Conservation (phyloP, 495 filamentous ascomycete genomes). For the Lepraria neglecta region DNA sequence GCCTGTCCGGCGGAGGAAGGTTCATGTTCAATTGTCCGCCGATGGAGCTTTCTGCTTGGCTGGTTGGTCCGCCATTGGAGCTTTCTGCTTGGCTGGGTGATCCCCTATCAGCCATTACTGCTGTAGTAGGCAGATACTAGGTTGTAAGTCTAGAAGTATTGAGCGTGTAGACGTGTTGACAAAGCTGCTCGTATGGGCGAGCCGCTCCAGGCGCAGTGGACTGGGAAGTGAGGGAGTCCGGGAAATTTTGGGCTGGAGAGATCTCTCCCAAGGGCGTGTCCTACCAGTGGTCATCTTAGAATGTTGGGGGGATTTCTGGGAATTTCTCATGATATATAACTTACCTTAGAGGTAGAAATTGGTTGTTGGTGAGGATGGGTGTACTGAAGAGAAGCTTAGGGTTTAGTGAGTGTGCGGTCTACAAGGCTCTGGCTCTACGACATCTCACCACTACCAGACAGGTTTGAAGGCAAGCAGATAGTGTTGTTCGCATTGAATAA, state of each 20-base stretch:
- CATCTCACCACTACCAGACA: too few relatives aligned
- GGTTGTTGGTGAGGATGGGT: constrained; percentile 11
- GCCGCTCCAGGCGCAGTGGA: neutral
- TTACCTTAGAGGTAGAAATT: constrained; percentile 10
- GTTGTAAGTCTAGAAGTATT: neutral
- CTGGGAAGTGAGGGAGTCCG: too few relatives aligned
- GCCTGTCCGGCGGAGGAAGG: neutral
- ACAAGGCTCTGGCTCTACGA: constrained; percentile 15
- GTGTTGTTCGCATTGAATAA: too few relatives aligned
- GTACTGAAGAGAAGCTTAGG: constrained; percentile 15
- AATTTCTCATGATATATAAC: neutral
- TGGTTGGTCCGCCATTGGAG: constrained; percentile 10
- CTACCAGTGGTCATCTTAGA: constrained; percentile 5
- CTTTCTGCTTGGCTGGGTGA: constrained; percentile 7
- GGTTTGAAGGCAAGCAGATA: too few relatives aligned
- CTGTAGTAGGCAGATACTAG: neutral
- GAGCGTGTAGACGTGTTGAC: neutral
- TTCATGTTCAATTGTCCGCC: constrained; percentile 13
- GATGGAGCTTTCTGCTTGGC: constrained; percentile 2
- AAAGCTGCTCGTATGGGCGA: too few relatives aligned
- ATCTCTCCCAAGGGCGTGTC: constrained; percentile 5
- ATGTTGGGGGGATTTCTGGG: neutral
- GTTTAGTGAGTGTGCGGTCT: constrained; percentile 25
- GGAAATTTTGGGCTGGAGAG: neutral
- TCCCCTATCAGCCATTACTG: constrained; percentile 10